Evolutionary conservation across 2,329 filamentous ascomycete species (phyloP).

Genomic region (Claviceps quebecensis): DNA sequence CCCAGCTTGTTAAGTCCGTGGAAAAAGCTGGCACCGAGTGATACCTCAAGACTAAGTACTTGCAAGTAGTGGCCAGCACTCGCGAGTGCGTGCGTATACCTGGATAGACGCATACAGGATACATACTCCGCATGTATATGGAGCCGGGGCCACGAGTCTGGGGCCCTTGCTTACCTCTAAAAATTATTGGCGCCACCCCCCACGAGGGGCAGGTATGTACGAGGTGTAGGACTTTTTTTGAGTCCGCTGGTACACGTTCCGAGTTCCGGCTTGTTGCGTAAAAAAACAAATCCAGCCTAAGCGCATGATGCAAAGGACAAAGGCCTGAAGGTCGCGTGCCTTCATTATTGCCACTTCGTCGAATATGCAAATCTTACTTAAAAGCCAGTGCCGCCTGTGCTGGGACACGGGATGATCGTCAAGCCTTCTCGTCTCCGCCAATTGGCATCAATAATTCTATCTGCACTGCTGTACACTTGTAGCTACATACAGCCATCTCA

Average conservation of each 20-base stretch:
- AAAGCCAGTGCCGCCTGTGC: conserved; percentile 5
- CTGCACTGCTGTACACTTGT: conserved; percentile 1
- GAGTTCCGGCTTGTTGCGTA: conserved; percentile 3
- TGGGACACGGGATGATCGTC: neutral
- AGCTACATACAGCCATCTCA: neutral
- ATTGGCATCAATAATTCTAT: conserved; percentile 1
- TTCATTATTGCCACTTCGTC: neutral
- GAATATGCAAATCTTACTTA: conserved; percentile 7
- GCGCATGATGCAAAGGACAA: conserved; percentile 4
- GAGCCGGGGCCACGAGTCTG: neutral
- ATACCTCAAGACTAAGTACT: too few species aligned
- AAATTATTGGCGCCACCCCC: neutral
- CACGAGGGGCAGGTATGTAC: conserved; percentile 8
- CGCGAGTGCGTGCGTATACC: too few species aligned
- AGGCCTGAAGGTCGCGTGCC: neutral
- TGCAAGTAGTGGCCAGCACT: too few species aligned
- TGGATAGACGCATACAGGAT: too few species aligned
- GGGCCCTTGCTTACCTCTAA: neutral
- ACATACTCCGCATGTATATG: too few species aligned
- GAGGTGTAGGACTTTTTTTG: conserved; percentile 7
- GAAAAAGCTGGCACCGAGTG: too few species aligned
- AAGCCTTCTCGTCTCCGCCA: neutral
- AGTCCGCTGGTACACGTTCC: conserved; percentile 2
- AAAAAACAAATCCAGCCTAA: neutral
- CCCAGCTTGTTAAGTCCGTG: too few species aligned